Evolutionary conservation across 2,329 filamentous ascomycete genomes (phyloP).

Genomic region (Aureobasidium sp.): DNA sequence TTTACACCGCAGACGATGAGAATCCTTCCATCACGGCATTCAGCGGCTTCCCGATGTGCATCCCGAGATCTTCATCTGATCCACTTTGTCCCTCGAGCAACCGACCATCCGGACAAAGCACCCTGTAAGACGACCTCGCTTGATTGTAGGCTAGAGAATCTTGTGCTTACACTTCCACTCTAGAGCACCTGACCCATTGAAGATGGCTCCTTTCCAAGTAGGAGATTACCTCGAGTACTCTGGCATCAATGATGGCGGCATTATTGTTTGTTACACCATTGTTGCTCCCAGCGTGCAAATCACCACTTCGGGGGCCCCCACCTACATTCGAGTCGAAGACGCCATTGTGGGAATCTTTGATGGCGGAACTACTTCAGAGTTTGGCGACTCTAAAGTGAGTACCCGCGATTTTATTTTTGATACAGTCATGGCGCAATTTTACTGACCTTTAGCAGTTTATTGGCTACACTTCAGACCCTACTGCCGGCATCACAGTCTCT

Average conservation of each 20-base stretch:
- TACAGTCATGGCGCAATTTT: too few species aligned
- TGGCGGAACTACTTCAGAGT: constrained; percentile 29
- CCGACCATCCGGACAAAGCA: constrained; percentile 26
- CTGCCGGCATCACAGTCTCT: constrained; percentile 30
- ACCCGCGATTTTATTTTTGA: not conserved
- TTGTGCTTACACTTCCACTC: not conserved
- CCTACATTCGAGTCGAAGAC: constrained; percentile 39
- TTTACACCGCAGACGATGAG: constrained; percentile 43
- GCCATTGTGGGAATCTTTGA: constrained; percentile 36
- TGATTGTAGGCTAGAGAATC: too few species aligned
- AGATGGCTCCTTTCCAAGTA: constrained; percentile 36
- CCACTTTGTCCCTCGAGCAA: constrained; percentile 33
- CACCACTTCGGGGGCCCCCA: constrained; percentile 28
- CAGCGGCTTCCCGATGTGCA: constrained; percentile 47
- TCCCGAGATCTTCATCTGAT: constrained; percentile 37
- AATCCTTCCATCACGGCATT: constrained; percentile 38
- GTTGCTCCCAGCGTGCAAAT: constrained; percentile 37
- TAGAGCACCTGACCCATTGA: constrained; percentile 30
- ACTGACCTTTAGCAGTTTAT: constrained; percentile 26
- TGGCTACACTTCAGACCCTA: constrained; percentile 34
- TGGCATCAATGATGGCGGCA: constrained; percentile 29
- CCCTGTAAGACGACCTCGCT: constrained; percentile 18
- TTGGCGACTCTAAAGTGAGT: constrained; percentile 28
- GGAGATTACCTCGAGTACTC: constrained; percentile 39
- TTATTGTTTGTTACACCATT: constrained; percentile 34